These are phyloP conservation scores for Aspergillus ostianus DNA, from an alignment of 495 filamentous ascomycete genomes.

Conservation along the genomic window DNA sequence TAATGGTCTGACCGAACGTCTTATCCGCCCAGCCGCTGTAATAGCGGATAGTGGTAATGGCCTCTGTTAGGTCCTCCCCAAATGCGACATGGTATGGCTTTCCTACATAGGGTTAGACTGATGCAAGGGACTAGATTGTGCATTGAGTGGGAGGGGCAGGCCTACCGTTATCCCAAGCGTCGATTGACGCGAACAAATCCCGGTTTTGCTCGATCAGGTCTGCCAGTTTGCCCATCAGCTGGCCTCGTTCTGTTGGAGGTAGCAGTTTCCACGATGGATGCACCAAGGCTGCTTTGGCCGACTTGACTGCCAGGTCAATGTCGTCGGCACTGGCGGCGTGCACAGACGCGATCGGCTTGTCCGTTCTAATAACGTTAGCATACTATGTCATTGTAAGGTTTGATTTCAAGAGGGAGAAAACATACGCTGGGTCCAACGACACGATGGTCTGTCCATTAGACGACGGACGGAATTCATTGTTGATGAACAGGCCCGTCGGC, in stretches of 20 bases:
- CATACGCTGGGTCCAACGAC: slow-evolving; percentile 67
- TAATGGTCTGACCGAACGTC: slow-evolving; percentile 84
- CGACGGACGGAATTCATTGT: slow-evolving; percentile 84
- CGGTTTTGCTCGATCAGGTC: slow-evolving; percentile 67
- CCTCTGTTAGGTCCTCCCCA: slow-evolving; percentile 71
- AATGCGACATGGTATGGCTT: slow-evolving; percentile 76
- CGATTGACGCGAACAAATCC: slow-evolving; percentile 80
- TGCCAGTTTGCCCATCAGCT: slow-evolving; percentile 70
- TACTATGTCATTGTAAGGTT: slow-evolving; percentile 63
- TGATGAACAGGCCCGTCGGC: slow-evolving; percentile 87
- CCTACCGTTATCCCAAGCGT: slow-evolving; percentile 86
- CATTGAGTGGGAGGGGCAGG: neutral
- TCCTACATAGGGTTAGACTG: slow-evolving; percentile 22
- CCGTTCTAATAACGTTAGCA: slow-evolving; percentile 57
- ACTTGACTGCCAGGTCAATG: slow-evolving; percentile 79
- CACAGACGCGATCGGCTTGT: slow-evolving; percentile 79
- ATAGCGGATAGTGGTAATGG: slow-evolving; percentile 69
- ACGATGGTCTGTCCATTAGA: slow-evolving; percentile 69
- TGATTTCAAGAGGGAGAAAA: slow-evolving; percentile 30
- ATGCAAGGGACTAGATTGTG: neutral
- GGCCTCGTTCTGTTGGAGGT: slow-evolving; percentile 68
- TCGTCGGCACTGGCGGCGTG: slow-evolving; percentile 77
- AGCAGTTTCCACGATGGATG: slow-evolving; percentile 77
- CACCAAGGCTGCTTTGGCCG: slow-evolving; percentile 77
- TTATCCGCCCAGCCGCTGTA: slow-evolving; percentile 94